phyloP scores from a whole-genome alignment of 148 eudicot species.

The Agrostemma githago region DNA sequence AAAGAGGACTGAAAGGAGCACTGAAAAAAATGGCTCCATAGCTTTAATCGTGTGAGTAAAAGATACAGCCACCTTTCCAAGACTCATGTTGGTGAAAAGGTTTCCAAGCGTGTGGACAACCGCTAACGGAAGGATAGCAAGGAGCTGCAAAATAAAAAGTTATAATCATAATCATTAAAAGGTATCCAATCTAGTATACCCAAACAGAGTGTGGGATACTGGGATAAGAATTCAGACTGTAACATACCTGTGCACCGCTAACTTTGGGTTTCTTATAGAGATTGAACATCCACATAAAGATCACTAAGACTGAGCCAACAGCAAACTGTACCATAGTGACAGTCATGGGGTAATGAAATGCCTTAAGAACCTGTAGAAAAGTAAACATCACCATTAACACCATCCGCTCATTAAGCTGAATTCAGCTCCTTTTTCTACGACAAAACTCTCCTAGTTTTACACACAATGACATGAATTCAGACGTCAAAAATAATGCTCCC shows the following conservation, averaged over 20 bases:
- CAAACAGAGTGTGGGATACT: neutral
- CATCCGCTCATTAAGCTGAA: neutral
- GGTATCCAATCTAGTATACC: neutral
- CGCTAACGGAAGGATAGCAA: constrained; percentile 75
- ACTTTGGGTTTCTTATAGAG: constrained; percentile 78
- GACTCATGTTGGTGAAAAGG: constrained; percentile 94
- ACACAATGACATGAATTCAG: no score
- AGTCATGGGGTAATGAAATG: constrained; percentile 67
- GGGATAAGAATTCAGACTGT: neutral
- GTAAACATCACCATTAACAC: constrained; percentile 14
- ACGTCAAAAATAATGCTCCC: no score
- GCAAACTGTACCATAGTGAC: constrained; percentile 74
- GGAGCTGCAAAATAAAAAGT: constrained; percentile 52
- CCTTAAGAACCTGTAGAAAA: constrained; percentile 72
- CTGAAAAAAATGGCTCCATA: constrained; percentile 98
- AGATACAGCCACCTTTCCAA: constrained; percentile 94
- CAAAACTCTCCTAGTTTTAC: no score
- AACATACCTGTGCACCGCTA: constrained; percentile 67
- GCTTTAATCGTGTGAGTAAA: constrained; percentile 97
- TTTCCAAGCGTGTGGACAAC: constrained; percentile 83
- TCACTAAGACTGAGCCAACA: constrained; percentile 65
- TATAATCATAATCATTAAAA: neutral
- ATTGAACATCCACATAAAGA: constrained; percentile 76
- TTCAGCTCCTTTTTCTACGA: no score
- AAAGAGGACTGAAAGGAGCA: constrained; percentile 67